These are phyloP conservation scores for Amanita rubescens DNA, from an alignment of 768 basidiomycete genomes.

Conservation along the genomic window DNA sequence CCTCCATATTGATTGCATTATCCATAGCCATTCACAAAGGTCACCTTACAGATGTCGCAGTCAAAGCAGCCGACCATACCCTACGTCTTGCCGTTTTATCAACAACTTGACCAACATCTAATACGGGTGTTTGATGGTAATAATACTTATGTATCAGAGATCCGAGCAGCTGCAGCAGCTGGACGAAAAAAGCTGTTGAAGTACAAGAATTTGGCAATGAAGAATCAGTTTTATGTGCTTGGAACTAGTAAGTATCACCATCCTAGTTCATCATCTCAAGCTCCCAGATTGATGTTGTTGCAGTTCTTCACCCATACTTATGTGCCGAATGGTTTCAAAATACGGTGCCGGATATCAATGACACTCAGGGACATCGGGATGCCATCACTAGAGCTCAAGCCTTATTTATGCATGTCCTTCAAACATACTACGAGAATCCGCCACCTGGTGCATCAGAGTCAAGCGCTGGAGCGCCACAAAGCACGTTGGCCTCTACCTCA, in stretches of 20 bases:
- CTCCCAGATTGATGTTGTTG: constrained; percentile 6
- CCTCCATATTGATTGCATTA: neutral
- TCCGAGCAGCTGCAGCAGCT: constrained; percentile 15
- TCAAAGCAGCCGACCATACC: constrained; percentile 20
- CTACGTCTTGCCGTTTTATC: constrained; percentile 24
- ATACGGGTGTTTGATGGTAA: neutral
- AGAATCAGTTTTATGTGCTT: constrained; percentile 20
- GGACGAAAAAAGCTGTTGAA: constrained; percentile 22
- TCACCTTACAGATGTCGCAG: constrained; percentile 21
- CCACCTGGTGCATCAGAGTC: too few relatives aligned
- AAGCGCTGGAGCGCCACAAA: too few relatives aligned
- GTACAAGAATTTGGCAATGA: constrained; percentile 16
- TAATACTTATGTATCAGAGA: neutral
- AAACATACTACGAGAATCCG: too few relatives aligned
- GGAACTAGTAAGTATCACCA: constrained; percentile 19
- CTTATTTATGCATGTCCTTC: neutral
- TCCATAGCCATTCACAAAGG: constrained; percentile 24
- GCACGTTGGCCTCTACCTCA: too few relatives aligned
- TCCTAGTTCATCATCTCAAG: neutral
- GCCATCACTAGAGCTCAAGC: neutral
- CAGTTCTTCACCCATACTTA: constrained; percentile 20
- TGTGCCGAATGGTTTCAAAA: constrained; percentile 16
- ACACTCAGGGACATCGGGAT: too few relatives aligned
- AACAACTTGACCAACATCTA: constrained; percentile 18
- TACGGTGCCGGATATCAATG: too few relatives aligned